These are phyloP conservation scores for Polyporus arcularius DNA, from an alignment of 768 basidiomycete species.

Conservation along the genomic window DNA sequence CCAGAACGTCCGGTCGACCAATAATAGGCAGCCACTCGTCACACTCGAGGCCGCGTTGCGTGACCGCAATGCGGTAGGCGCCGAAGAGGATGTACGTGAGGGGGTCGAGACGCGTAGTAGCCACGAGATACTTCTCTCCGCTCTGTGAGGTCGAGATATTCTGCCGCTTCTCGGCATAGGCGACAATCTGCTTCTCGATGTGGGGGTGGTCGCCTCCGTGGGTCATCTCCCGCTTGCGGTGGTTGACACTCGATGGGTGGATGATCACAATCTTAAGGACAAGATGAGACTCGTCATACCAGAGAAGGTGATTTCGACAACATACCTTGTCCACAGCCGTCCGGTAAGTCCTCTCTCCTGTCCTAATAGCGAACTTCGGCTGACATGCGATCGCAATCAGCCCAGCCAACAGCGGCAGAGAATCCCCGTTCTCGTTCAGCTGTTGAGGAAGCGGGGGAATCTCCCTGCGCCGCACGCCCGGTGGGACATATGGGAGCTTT, in stretches of 20 bases:
- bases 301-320: neutral
- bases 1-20: slow-evolving; percentile 64
- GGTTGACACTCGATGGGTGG: slow-evolving; percentile 86
- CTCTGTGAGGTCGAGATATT: slow-evolving; percentile 56
- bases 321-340: slow-evolving; percentile 84
- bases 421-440: slow-evolving; percentile 72
- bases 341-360: slow-evolving; percentile 63
- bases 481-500: slow-evolving; percentile 27
- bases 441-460: slow-evolving; percentile 56
- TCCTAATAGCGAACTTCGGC: slow-evolving; percentile 87
- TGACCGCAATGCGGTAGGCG: slow-evolving; percentile 73
- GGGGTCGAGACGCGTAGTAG: slow-evolving; percentile 83
- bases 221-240: slow-evolving; percentile 54
- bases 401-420: slow-evolving; percentile 75
- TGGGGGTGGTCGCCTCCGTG: slow-evolving; percentile 29
- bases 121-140: slow-evolving; percentile 70
- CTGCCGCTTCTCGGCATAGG: slow-evolving; percentile 82
- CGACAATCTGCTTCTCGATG: slow-evolving; percentile 66
- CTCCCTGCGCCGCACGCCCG: slow-evolving; percentile 26
- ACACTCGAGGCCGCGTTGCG: slow-evolving; percentile 75
- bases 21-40: slow-evolving; percentile 90
- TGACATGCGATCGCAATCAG: slow-evolving; percentile 85
- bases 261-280: slow-evolving; percentile 64
- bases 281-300: slow-evolving; percentile 1
- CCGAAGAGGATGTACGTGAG: slow-evolving; percentile 92